Evolutionary conservation across 306 rosid genomes (phyloP).

Genomic region (Trichosanthes truncata): DNA sequence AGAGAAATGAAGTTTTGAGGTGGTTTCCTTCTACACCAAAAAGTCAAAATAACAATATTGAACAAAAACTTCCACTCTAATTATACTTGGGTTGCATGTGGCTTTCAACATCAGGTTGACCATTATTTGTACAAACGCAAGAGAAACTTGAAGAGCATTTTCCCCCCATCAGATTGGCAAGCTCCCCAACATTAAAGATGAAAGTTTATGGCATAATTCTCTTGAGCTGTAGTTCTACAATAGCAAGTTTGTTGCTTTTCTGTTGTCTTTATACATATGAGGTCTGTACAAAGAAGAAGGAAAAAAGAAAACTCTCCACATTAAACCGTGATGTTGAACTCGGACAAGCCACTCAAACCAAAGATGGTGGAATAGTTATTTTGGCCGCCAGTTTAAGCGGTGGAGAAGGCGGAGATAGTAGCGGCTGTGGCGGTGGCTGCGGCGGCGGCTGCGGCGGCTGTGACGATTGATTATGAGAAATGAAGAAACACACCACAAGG

Average conservation of each 20-base stretch:
- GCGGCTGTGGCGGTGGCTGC: background rate
- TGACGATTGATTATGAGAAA: background rate
- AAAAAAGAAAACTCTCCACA: background rate
- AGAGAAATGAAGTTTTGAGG: background rate
- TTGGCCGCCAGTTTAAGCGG: background rate
- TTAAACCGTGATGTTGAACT: background rate
- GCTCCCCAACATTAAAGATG: background rate
- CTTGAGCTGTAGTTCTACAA: background rate
- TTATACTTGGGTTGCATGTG: too few relatives aligned
- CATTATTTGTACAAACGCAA: background rate
- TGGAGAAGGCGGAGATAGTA: background rate
- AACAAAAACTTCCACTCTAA: too few relatives aligned
- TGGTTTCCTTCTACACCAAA: background rate
- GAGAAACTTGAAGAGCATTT: background rate
- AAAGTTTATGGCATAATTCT: background rate
- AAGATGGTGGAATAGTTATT: background rate
- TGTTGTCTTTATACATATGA: background rate
- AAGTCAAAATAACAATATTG: background rate
- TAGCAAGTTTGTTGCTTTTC: background rate
- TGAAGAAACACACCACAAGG: background rate
- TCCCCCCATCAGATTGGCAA: too few relatives aligned
- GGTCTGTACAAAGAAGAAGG: background rate
- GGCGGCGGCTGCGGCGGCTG: too few relatives aligned
- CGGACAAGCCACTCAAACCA: background rate
- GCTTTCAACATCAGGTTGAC: background rate